Conservation (phyloP, 2,329 filamentous ascomycete genomes). For the Fusarium sp. region DNA sequence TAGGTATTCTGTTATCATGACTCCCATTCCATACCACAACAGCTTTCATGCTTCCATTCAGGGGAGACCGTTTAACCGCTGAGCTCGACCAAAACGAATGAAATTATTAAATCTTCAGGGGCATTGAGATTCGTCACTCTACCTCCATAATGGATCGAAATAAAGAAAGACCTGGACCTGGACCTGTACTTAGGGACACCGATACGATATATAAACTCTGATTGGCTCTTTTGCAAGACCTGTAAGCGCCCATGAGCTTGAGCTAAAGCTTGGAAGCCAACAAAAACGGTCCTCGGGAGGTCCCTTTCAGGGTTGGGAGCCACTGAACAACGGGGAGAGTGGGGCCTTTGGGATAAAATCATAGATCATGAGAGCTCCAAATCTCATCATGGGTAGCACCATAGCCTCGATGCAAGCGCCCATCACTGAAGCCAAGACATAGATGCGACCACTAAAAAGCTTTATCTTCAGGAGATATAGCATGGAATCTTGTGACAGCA, state of each 20-base stretch:
- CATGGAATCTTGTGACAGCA: not conserved
- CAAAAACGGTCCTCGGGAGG: conserved; percentile 32
- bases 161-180: not conserved
- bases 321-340: conserved; percentile 20
- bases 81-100: not conserved
- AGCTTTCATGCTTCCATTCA: not conserved
- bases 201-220: conserved; percentile 12
- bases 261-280: conserved; percentile 32
- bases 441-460: conserved; percentile 18
- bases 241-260: conserved; percentile 45
- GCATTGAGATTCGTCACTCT: conserved; percentile 15
- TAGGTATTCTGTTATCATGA: not conserved
- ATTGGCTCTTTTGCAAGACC: conserved; percentile 37
- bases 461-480: not conserved
- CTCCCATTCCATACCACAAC: not conserved
- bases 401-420: conserved; percentile 42
- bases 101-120: conserved; percentile 15
- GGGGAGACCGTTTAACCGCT: conserved; percentile 9
- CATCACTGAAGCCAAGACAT: conserved; percentile 37
- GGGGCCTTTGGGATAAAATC: conserved; percentile 25
- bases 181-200: conserved; percentile 17
- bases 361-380: conserved; percentile 35
- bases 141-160: conserved; percentile 14
- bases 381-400: conserved; percentile 31
- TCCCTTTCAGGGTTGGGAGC: conserved; percentile 34